Base-by-base conservation (phyloP, 139 green algal species). In the Volvox reticuliferus region DNA sequence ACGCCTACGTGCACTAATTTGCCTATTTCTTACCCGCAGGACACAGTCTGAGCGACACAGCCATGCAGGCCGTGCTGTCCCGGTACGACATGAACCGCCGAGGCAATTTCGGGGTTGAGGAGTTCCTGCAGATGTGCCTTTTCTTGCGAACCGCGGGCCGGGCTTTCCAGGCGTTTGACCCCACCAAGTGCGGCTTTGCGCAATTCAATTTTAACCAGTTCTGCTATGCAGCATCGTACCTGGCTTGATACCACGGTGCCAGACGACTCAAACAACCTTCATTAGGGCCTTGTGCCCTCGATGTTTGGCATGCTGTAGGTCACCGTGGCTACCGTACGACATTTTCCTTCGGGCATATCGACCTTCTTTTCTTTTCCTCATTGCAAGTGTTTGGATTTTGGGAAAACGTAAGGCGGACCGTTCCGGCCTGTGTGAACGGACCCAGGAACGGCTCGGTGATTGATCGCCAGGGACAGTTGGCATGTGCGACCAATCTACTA, bases 201-300 rank as follows among this genome's bases (percentile, higher is more conserved):
- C 62, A 89, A 22, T 63, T 95, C 12, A 79, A 36, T n/a, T 95
- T 95, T 35, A 94, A 93, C 87, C 93, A 95, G 73, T 91, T 95
- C 81, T 77, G 91, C 35, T 95, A 94, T 61, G 85, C 88, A 33
- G 76, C 88, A 0, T 88, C 87, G 16, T 69, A 94, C 75, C 73
- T 94, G 30, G 36, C 86, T 20, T 93, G 79, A 86, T 32, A 28
- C 67, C 67, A 12, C 67, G 6, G 14, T 75, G 67, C 67, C 67
- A 75, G 67, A 26, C 67, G 67, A 28, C 24, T 9, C 44, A 9
- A 55, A 9, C 44, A 55, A 55, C 44, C 44, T 9, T 55, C 9
- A 55, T 5, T 14, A 9, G 44, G 44, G 44, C 44, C 44, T 55
- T 55, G 44, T 55, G 44, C 44, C 44, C 9, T 9, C n/a, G n/a